Base-by-base conservation (phyloP, 106 monocot species). In the Allium cepa region DNA sequence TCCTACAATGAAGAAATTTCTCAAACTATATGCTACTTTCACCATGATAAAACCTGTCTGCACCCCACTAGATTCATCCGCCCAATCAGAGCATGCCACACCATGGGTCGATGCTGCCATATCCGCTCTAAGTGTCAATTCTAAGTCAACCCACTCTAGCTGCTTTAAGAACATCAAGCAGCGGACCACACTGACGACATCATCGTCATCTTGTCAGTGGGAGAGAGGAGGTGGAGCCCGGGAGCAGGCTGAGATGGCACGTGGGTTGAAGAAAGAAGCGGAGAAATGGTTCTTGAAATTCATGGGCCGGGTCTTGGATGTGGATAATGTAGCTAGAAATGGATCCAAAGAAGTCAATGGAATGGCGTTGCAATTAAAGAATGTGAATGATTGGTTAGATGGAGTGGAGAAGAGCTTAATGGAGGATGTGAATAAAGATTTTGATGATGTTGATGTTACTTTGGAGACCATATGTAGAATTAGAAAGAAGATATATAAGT, bases 401-500 rank as follows among this genome's bases (percentile, higher is more conserved):
- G 72, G 12, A 15, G 46, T 49, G 1, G 17, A 7, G 75, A 75
- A 45, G 59, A 13, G 4, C 47, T 69, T 8, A 71, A 59, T 50
- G 74, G 26, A 3, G 48, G n/a, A 0, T 28, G 55, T 8, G 36
- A 36, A 36, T 36, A 36, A 36, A 36, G 36, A 36, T 4, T 36
- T 36, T 4, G 36, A 53, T 4, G 22, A 22, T 22, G 22, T 22
- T 22, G 56, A 53, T 4, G 72, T 79, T 16, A 69, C 76, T 3
- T 57, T 57, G 3, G 96, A 92, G 71, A 92, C 80, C 5, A 69
- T 92, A 3, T 82, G 88, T 46, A 63, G 76, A 64, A 50, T 96
- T 49, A 84, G 88, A 76, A 96, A 92, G 82, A 96, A 96, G 72
- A 96, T 96, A 47, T 96, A 96, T 45, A 91, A 88, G 57, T 96